Evolutionary conservation across 2,329 filamentous ascomycete genomes (phyloP), one percentile per base, ranked within the genome.

Genomic region (Monascus ruber): DNA sequence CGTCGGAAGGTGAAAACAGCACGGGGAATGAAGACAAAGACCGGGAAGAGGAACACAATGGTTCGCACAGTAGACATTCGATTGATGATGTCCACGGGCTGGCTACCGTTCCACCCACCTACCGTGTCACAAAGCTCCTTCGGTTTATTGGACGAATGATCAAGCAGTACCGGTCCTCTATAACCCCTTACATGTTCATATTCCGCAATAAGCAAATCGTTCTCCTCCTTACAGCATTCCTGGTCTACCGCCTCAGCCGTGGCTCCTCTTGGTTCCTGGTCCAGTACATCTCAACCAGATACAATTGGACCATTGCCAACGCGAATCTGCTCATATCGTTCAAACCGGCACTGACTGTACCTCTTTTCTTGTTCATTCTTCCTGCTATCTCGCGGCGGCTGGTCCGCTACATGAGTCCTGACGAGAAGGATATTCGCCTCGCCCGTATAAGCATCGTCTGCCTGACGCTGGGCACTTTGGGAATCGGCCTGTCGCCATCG

Each of bases 241-340:
- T 73, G 24, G 64, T 69, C 9, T 69, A 66, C 46, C 60, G 66
- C n/a, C 54, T 73, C 5, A 68, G 66, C 36, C 60, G 68, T 25
- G 68, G 69, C 35, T 64, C 66, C 6, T 55, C 67, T 10, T 65
- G 61, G 44, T 60, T 73, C 38, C 49, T 73, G 9, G 58, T 71
- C n/a, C 67, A 70, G 41, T 73, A 73, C 47, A 66, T 71, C 11
- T 72, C 69, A 1, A 68, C 66, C n/a, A 59, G 70, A 24, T 73
- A 72, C 40, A 48, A 52, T 24, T 72, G 69, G 66, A 63, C 64
- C 28, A 56, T 73, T 11, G 65, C 68, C 1, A 46, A 56, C 35
- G 54, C 64, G 37, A 66, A 64, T 33, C 49, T 65, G 40, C 51
- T 72, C 17, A 56, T 68, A 4, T 68, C 69, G 0, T 61, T 70